phyloP scores from a whole-genome alignment of 371 early-diverging fungal species.

The Mucor velutinosus region DNA sequence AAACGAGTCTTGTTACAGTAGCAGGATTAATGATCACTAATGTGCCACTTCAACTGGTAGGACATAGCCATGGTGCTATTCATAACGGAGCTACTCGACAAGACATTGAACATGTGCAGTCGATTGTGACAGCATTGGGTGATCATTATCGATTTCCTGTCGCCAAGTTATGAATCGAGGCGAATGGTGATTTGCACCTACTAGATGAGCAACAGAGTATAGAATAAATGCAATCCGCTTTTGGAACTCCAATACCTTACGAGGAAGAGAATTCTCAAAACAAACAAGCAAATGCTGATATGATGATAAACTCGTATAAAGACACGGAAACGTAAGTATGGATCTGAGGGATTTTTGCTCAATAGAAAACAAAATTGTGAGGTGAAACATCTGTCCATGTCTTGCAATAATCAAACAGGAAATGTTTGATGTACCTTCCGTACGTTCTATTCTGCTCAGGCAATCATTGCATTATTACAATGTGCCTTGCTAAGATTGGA shows the following conservation, averaged over 20 bases:
- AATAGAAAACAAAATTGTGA: no score
- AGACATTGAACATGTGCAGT: conserved; percentile 20
- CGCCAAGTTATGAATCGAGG: conserved; percentile 10
- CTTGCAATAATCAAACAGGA: background rate
- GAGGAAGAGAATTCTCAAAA: no score
- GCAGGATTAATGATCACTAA: conserved; percentile 31
- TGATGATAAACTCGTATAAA: no score
- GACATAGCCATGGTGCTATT: conserved; percentile 41
- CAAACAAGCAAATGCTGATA: no score
- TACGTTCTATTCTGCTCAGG: background rate
- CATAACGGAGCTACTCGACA: conserved; percentile 35
- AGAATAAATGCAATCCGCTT: no score
- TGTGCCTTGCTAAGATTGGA: background rate
- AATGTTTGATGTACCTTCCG: background rate
- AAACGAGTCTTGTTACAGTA: conserved; percentile 38
- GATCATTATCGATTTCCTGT: conserved; percentile 17
- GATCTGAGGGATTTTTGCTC: no score
- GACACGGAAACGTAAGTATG: no score
- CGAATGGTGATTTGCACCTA: background rate
- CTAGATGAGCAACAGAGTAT: no score
- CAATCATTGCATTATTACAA: background rate
- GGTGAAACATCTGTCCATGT: background rate
- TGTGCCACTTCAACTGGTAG: conserved; percentile 33
- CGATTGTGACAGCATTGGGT: conserved; percentile 14
- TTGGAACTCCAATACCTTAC: no score